Conservation (phyloP, 768 basidiomycete genomes). For the Podaxis pistillaris region DNA sequence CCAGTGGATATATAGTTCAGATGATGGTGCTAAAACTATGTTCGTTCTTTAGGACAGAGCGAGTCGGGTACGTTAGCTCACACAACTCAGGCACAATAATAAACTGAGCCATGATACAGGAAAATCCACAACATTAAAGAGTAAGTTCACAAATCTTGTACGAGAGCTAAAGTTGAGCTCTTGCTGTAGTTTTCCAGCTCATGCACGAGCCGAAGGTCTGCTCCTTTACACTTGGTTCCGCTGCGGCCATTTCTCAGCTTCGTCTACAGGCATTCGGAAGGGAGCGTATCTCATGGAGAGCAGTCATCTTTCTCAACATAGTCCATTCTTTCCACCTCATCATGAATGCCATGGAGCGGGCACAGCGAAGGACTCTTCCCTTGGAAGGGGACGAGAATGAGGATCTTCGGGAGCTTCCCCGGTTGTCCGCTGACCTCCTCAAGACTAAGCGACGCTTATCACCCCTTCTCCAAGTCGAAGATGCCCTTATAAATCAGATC, state of each 20-base stretch:
- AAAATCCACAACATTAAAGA: conserved; percentile 80
- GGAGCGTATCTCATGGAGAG: conserved; percentile 64
- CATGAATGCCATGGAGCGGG: conserved; percentile 49
- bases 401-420: conserved; percentile 27
- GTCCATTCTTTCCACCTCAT: conserved; percentile 67
- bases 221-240: conserved; percentile 1
- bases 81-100: not conserved
- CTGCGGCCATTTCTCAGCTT: not conserved
- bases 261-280: conserved; percentile 46
- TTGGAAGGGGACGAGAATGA: conserved; percentile 21
- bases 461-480: conserved; percentile 63
- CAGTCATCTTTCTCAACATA: conserved; percentile 69
- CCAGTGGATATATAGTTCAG: not conserved
- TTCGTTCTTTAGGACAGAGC: conserved; percentile 56
- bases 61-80: conserved; percentile 60
- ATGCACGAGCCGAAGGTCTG: conserved; percentile 59
- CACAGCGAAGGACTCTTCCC: conserved; percentile 22
- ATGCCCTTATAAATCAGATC: conserved; percentile 54
- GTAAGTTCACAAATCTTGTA: conserved; percentile 38
- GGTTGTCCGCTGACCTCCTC: conserved; percentile 42
- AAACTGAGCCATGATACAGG: conserved; percentile 36
- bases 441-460: conserved; percentile 58
- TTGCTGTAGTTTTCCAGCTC: conserved; percentile 54
- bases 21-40: not conserved
- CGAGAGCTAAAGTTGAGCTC: not conserved